Evolutionary conservation across 2,329 filamentous ascomycete genomes (phyloP), one percentile per base, ranked within the genome.

Genomic region (Colletotrichum cuscutae): DNA sequence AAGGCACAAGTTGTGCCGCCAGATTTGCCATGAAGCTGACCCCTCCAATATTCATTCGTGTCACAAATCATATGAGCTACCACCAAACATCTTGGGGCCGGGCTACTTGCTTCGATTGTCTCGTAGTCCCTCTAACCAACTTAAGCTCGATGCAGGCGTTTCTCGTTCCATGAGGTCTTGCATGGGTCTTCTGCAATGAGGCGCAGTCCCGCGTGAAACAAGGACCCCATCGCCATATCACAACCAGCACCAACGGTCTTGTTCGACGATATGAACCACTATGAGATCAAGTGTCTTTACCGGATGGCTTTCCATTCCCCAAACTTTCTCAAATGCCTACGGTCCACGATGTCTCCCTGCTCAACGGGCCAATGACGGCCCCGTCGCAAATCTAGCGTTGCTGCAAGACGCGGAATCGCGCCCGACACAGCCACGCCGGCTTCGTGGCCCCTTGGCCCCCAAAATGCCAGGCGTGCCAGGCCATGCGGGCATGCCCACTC

Each of bases 351-450:
- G 19, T 37, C 54, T 65, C 42, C 32, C 66, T 57, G 30, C 3
- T 42, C 26, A 35, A 28, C 52, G 22, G 26, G 65, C 70, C 70
- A 72, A 65, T 72, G 5, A 60, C 12, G 35, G 28, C 24, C 13
- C 66, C 26, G n/a, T 56, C 46, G 49, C 32, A 52, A 37, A 37
- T 52, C 64, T 46, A 62, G 64, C 64, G 49, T 26, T 15, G 49
- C 65, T 60, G 59, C 30, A 68, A 58, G 64, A 68, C 56, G 26
- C 60, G 60, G 56, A 35, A 66, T 71, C 35, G 56, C 68, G 63
- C 65, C 61, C 53, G 63, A 54, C 71, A 73, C 28, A 73, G 71
- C 71, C 71, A 71, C 71, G n/a, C 62, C 32, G 68, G 61, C 61
- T 63, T 62, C 52, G 68, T 72, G 62, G 62, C 62, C 57, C 71